Evolutionary conservation across 179 eudicot species (phyloP).

Genomic region (Silene vulgaris): DNA sequence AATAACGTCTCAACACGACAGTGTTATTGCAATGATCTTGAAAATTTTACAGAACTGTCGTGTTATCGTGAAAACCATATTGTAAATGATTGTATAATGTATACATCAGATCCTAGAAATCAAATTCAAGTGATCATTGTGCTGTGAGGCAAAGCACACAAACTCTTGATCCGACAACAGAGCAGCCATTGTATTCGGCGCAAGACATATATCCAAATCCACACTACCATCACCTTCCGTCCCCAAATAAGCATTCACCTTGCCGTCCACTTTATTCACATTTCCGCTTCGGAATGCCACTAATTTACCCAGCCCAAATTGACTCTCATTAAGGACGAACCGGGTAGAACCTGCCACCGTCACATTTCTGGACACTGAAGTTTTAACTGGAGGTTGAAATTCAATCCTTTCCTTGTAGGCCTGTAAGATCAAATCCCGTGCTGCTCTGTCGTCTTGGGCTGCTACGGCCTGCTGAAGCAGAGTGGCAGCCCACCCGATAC

Average conservation of each 20-base stretch:
- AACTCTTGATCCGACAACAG: constrained; percentile 10
- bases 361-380: not conserved
- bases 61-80: too few species aligned
- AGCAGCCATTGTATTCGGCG: constrained; percentile 5
- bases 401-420: not conserved
- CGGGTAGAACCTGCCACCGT: not conserved
- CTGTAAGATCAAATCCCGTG: not conserved
- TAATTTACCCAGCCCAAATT: constrained; percentile 17
- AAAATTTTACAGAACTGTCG: too few species aligned
- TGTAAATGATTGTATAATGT: too few species aligned
- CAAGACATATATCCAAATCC: constrained; percentile 17
- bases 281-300: not conserved
- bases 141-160: constrained; percentile 8
- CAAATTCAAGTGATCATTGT: not conserved
- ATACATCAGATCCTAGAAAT: constrained; percentile 6
- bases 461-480: not conserved
- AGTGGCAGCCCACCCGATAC: constrained; percentile 21
- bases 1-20: too few species aligned
- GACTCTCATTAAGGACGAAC: not conserved
- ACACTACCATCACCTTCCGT: constrained; percentile 15
- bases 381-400: not conserved
- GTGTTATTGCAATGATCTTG: too few species aligned
- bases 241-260: constrained; percentile 12
- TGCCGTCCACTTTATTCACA: constrained; percentile 2
- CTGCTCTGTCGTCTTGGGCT: not conserved